These are phyloP conservation scores for Mimosa pudica DNA, from an alignment of 306 rosid species.

Conservation along the genomic window DNA sequence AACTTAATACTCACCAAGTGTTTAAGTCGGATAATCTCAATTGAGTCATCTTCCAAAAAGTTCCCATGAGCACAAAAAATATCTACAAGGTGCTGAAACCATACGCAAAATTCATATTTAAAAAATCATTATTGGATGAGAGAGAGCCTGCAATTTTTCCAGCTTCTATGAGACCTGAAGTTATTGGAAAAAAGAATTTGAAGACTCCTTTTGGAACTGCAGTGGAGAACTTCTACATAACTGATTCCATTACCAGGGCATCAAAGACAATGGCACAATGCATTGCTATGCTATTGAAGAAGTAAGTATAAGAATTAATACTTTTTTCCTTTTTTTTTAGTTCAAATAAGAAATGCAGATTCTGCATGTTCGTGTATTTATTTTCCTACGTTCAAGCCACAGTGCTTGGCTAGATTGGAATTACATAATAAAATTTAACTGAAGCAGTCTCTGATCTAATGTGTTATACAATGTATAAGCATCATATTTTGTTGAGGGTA, in stretches of 20 bases:
- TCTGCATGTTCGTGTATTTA: slow-evolving; percentile 28
- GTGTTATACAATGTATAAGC: slow-evolving; percentile 48
- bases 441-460: slow-evolving; percentile 33
- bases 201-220: slow-evolving; percentile 59
- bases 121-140: slow-evolving; percentile 45
- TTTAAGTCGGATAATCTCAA: neutral
- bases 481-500: slow-evolving; percentile 35
- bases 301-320: slow-evolving; percentile 58
- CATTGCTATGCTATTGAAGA: slow-evolving; percentile 76
- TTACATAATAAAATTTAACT: slow-evolving; percentile 47
- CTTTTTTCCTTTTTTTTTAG: neutral
- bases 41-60: neutral
- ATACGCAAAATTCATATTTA: neutral
- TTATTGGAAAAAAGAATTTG: slow-evolving; percentile 47
- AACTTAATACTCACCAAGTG: neutral
- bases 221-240: slow-evolving; percentile 92
- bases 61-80: neutral
- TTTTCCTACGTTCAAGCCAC: slow-evolving; percentile 35
- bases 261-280: slow-evolving; percentile 99
- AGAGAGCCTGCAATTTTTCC: slow-evolving; percentile 83
- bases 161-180: slow-evolving; percentile 63
- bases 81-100: neutral
- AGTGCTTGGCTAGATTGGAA: slow-evolving; percentile 42
- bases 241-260: slow-evolving; percentile 94
- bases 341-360: slow-evolving; percentile 34